phyloP scores from a whole-genome alignment of 768 basidiomycete genomes.

The Boletellus sp. region DNA sequence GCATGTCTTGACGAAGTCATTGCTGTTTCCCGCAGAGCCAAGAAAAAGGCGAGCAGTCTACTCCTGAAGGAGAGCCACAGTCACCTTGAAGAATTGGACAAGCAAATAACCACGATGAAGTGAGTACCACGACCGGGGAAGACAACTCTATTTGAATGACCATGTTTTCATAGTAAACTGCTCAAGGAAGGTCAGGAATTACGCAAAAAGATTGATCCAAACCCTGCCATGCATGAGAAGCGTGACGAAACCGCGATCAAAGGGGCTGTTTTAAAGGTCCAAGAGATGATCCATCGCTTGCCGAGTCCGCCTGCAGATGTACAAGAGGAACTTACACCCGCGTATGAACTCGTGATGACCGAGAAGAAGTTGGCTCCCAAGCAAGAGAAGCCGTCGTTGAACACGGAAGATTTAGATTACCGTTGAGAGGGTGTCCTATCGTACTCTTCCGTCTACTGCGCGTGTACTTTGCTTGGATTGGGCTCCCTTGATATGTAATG shows the following conservation, averaged over 20 bases:
- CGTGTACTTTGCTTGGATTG: no score
- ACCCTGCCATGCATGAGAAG: slow-evolving; percentile 26
- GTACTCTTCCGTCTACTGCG: no score
- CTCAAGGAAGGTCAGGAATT: slow-evolving; percentile 26
- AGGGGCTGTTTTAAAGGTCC: slow-evolving; percentile 22
- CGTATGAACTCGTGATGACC: slow-evolving; percentile 33
- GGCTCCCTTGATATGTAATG: no score
- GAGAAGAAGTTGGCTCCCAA: slow-evolving; percentile 6
- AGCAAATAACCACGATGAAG: slow-evolving; percentile 32
- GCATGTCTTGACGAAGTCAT: slow-evolving; percentile 38
- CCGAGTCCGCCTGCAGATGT: slow-evolving; percentile 21
- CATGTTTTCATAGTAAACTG: slow-evolving; percentile 16
- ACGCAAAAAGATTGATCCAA: slow-evolving; percentile 32
- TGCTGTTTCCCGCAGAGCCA: slow-evolving; percentile 24
- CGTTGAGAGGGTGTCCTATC: no score
- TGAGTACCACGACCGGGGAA: slow-evolving; percentile 17
- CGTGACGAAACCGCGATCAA: slow-evolving; percentile 27
- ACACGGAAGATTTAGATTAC: slow-evolving; percentile 23
- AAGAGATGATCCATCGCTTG: slow-evolving; percentile 26
- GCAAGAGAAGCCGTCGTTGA: slow-evolving; percentile 20
- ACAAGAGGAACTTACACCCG: slow-evolving; percentile 26
- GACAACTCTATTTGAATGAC: not conserved
- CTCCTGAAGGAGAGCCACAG: slow-evolving; percentile 29
- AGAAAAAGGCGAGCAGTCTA: slow-evolving; percentile 31
- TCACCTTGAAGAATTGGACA: slow-evolving; percentile 33